Conservation (phyloP, 2,329 filamentous ascomycete species). For the Aspergillus novofumigatus region DNA sequence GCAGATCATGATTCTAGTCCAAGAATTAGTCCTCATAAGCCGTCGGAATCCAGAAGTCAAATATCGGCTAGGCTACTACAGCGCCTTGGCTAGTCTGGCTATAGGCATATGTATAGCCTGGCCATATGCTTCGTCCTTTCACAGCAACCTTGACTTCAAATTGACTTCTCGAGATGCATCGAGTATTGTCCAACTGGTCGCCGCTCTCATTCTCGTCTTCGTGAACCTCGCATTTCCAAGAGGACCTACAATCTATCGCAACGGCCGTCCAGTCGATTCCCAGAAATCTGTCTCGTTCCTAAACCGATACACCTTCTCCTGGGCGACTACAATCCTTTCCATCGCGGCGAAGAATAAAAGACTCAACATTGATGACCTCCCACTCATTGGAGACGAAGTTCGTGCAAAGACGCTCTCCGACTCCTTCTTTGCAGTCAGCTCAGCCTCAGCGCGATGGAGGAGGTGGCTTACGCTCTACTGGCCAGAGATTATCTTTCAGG, state of each 20-base stretch:
- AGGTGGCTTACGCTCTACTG: slow-evolving; percentile 58
- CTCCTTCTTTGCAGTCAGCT: slow-evolving; percentile 1
- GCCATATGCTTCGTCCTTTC: background rate
- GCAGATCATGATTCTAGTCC: slow-evolving; percentile 1
- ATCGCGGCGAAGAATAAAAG: slow-evolving; percentile 56
- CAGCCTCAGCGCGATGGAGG: slow-evolving; percentile 48
- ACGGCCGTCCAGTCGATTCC: slow-evolving; percentile 57
- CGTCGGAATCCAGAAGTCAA: background rate
- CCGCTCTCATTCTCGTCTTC: background rate
- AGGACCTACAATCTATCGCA: slow-evolving; percentile 60
- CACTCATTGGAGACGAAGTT: slow-evolving; percentile 54
- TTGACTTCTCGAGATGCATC: background rate
- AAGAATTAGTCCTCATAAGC: slow-evolving; percentile 3
- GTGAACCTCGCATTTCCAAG: slow-evolving; percentile 52
- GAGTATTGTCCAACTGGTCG: slow-evolving; percentile 1
- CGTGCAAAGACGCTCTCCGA: slow-evolving; percentile 43
- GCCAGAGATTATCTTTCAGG: slow-evolving; percentile 53
- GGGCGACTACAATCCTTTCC: slow-evolving; percentile 55
- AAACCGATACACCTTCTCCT: slow-evolving; percentile 60
- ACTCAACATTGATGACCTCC: slow-evolving; percentile 60
- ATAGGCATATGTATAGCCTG: background rate
- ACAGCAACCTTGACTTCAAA: background rate
- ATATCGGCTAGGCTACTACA: slow-evolving; percentile 9
- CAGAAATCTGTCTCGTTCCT: slow-evolving; percentile 59
- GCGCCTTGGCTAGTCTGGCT: background rate